Conservation (phyloP, 176 grass and related monocot genomes). For the Paspalum notatum region DNA sequence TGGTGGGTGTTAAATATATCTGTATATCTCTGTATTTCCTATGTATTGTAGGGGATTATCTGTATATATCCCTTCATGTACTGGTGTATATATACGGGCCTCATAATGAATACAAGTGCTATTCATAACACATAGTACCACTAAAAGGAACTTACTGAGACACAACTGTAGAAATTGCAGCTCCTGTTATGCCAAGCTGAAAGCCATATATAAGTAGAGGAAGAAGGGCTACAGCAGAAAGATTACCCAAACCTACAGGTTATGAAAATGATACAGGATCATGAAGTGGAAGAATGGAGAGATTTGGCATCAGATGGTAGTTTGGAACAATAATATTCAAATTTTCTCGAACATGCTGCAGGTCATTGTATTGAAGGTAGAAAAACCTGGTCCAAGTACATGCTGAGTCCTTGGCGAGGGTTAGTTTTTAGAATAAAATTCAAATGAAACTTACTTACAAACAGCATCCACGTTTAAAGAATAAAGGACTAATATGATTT, state of each 20-base stretch:
- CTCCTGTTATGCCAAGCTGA: slow-evolving; percentile 64
- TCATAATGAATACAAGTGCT: no score
- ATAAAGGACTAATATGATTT: slow-evolving; percentile 22
- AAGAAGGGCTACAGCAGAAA: slow-evolving; percentile 59
- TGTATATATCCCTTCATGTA: no score
- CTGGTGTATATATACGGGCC: no score
- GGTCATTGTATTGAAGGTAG: no score
- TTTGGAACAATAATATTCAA: slow-evolving; percentile 16
- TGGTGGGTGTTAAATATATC: no score
- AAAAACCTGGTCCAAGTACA: no score
- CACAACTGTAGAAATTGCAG: slow-evolving; percentile 66
- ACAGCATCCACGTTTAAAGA: slow-evolving; percentile 11
- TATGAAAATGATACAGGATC: slow-evolving; percentile 29
- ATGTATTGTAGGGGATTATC: no score
- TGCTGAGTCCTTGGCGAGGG: no score
- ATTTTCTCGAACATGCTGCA: neutral
- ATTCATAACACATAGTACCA: no score
- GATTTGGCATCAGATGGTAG: slow-evolving; percentile 5
- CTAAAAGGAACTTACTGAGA: slow-evolving; percentile 66
- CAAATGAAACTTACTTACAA: slow-evolving; percentile 25
- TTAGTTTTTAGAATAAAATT: neutral
- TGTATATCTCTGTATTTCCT: no score
- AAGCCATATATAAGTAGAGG: slow-evolving; percentile 69
- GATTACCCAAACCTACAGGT: slow-evolving; percentile 60
- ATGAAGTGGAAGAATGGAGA: slow-evolving; percentile 21